Base-by-base conservation (phyloP, 192 early-diverging fungal genomes). In the Radiomyces spectabilis region DNA sequence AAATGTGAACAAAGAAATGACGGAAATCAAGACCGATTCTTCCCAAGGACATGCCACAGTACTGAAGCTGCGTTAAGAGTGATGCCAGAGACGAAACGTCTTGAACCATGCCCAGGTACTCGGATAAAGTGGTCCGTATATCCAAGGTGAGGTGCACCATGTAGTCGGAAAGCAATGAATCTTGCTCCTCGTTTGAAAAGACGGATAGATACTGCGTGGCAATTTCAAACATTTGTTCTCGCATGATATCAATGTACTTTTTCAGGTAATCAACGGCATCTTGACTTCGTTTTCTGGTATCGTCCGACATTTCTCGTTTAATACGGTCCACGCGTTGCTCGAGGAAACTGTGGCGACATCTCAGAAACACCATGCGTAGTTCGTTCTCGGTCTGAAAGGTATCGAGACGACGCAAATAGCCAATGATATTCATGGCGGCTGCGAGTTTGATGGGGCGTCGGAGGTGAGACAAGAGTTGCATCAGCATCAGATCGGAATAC, bases 191-290 rank as follows among this genome's bases (percentile, higher is more conserved):
- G 13, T 57, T 59, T 4, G 72, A 66, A 58, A 92, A 92, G 26
- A 92, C 83, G 29, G 81, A 81, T 47, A 78, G 84, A 57, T 86
- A 93, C 42, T 93, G 88, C 10, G 80, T 86, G 42, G 88, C 72
- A 37, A 88, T 87, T 51, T 93, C 89, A 63, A 91, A 85, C 40
- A 92, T 75, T 50, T 82, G 74, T 55, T 91, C 89, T 38, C 89
- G 77, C n/a, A 80, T 75, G 2, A 87, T 68, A 59, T 91, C 90
- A 29, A 90, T 77, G 51, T 85, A 90, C 51, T 79, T 74, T 44
- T 85, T 89, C 22, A 93, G 41, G 49, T 80, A 85, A 6, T 85
- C 81, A 26, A 76, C 79, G 3, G 82, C 69, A 33, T 74, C 71
- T 16, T 18, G 10, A 15, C 52, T 53, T 35, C 22, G 59, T 21